These are phyloP conservation scores for Cadophora gregata DNA, from an alignment of 2,329 filamentous ascomycete genomes.

Conservation along the genomic window DNA sequence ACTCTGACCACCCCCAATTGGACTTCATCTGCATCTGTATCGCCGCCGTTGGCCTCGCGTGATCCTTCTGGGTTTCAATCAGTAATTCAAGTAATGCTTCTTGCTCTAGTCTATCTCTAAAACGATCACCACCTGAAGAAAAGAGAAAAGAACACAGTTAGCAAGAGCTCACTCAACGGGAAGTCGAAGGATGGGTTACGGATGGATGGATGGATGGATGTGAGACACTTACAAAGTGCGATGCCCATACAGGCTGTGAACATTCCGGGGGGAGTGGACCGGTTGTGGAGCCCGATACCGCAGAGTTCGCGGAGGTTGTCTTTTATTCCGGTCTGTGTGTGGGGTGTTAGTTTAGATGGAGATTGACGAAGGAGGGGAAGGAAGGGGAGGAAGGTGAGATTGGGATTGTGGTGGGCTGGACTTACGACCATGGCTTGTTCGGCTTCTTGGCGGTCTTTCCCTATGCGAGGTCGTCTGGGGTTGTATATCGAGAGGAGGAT, in stretches of 20 bases:
- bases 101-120: slow-evolving; percentile 53
- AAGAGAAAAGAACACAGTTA: too few species aligned
- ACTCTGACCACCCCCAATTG: slow-evolving; percentile 54
- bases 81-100: slow-evolving; percentile 55
- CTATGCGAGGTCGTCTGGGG: slow-evolving; percentile 58
- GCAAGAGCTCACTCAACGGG: background rate
- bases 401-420: background rate
- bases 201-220: too few species aligned
- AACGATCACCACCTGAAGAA: slow-evolving; percentile 53
- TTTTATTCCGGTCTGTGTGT: slow-evolving; percentile 29
- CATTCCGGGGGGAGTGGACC: slow-evolving; percentile 59
- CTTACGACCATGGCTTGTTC: slow-evolving; percentile 49
- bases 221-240: slow-evolving; percentile 57
- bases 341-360: background rate
- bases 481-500: slow-evolving; percentile 63
- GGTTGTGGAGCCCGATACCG: slow-evolving; percentile 63
- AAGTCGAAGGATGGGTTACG: too few species aligned
- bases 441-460: slow-evolving; percentile 48
- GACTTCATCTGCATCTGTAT: slow-evolving; percentile 54
- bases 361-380: background rate
- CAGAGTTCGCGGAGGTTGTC: slow-evolving; percentile 58
- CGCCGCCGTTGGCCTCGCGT: slow-evolving; percentile 58
- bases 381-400: too few species aligned
- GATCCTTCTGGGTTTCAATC: slow-evolving; percentile 53
- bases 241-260: slow-evolving; percentile 63